These are phyloP conservation scores for Melocanna baccifera DNA, from an alignment of 176 grass and related monocot genomes.

Conservation along the genomic window DNA sequence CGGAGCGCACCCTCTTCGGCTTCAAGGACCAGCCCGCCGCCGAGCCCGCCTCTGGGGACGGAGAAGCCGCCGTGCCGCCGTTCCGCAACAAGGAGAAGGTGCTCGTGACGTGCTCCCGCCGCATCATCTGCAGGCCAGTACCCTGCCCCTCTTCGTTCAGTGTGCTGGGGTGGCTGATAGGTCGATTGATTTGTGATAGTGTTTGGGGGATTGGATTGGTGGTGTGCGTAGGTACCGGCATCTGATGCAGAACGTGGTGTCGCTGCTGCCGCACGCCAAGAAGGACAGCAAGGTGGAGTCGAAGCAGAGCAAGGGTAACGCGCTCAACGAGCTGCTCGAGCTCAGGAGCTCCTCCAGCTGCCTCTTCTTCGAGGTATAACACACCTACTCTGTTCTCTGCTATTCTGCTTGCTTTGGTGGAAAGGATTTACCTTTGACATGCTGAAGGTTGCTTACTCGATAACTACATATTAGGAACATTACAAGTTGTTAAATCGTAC, in stretches of 20 bases:
- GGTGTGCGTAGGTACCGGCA: constrained; percentile 61
- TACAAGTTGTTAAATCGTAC: not conserved
- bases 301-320: constrained; percentile 73
- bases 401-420: not conserved
- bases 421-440: not conserved
- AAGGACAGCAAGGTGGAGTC: constrained; percentile 97
- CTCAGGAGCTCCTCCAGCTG: constrained; percentile 78
- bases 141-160: not conserved
- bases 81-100: constrained; percentile 97
- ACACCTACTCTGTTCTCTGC: not conserved
- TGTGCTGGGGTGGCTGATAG: not conserved
- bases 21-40: constrained; percentile 53
- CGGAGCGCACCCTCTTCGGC: constrained; percentile 63
- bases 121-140: constrained; percentile 68
- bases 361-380: constrained; percentile 82
- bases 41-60: constrained; percentile 9
- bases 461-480: not conserved
- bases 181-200: not conserved
- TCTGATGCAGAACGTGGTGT: constrained; percentile 78
- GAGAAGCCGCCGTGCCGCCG: not conserved
- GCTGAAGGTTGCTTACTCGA: not conserved
- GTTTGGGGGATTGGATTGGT: not conserved
- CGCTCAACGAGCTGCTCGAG: constrained; percentile 87
- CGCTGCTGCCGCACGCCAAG: constrained; percentile 78
- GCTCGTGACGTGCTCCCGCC: constrained; percentile 77